These are phyloP conservation scores for Tricholomella constricta DNA, from an alignment of 768 basidiomycete species.

Conservation along the genomic window DNA sequence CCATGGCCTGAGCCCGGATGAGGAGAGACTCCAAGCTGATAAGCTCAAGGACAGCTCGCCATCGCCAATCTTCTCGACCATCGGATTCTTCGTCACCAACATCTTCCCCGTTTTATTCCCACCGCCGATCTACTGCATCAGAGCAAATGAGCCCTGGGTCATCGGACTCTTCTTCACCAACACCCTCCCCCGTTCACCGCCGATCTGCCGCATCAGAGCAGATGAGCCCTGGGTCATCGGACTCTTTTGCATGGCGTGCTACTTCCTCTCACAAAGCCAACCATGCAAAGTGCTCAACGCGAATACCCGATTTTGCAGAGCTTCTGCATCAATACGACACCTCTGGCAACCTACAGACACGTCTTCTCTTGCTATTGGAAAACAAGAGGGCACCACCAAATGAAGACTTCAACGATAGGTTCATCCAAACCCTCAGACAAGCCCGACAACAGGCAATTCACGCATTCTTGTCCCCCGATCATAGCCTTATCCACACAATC, in stretches of 20 bases:
- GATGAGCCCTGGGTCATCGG: no score
- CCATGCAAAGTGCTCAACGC: not conserved
- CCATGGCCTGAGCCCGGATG: not conserved
- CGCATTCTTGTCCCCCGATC: not conserved
- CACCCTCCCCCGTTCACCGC: no score
- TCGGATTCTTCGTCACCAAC: no score
- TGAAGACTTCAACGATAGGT: not conserved
- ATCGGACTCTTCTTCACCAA: no score
- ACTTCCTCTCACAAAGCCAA: not conserved
- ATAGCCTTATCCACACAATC: not conserved
- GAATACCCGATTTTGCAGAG: conserved; percentile 2
- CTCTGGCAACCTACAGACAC: not conserved
- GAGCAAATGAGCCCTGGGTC: no score
- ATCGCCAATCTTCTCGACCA: no score
- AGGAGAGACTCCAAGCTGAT: no score
- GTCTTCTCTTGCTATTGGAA: not conserved
- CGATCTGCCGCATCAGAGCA: no score
- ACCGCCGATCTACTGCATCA: no score
- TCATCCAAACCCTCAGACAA: not conserved
- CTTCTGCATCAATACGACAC: not conserved
- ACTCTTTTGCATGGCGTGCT: not conserved
- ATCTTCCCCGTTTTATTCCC: no score
- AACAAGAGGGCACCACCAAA: not conserved
- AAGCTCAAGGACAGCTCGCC: no score
- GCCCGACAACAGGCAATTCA: not conserved